Conservation (phyloP, 73 alveolate species). For the Blepharisma stoltei region DNA sequence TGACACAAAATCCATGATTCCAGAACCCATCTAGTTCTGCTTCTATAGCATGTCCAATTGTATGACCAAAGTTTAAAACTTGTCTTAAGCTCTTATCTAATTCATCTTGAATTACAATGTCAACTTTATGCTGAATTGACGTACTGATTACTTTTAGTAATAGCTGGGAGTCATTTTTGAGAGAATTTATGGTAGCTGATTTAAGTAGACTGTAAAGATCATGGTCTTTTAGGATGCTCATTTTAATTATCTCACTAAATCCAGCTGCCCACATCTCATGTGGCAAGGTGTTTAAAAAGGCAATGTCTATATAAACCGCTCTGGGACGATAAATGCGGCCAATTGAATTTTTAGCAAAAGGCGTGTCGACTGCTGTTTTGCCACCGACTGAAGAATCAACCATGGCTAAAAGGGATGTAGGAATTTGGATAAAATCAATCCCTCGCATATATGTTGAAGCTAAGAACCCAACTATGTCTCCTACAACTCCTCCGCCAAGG, state of each 20-base stretch:
- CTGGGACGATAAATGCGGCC: constrained; percentile 42
- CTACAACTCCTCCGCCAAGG: constrained; percentile 56
- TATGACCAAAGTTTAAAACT: constrained; percentile 46
- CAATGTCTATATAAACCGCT: constrained; percentile 24
- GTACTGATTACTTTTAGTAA: background rate
- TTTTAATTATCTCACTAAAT: constrained; percentile 42
- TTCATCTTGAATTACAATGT: constrained; percentile 27
- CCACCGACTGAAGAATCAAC: constrained; percentile 55
- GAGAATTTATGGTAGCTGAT: background rate
- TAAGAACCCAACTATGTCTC: constrained; percentile 47
- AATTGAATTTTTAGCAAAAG: constrained; percentile 39
- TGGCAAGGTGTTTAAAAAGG: constrained; percentile 34
- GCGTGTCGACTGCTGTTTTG: constrained; percentile 45
- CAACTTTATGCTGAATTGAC: constrained; percentile 20
- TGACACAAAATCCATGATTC: constrained; percentile 26
- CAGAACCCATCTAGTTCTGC: background rate
- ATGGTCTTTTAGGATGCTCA: constrained; percentile 31
- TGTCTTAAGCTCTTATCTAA: constrained; percentile 34
- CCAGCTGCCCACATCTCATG: constrained; percentile 46
- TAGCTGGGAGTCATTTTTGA: background rate
- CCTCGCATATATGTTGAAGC: constrained; percentile 50
- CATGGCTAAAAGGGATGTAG: constrained; percentile 38
- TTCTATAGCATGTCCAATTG: constrained; percentile 50
- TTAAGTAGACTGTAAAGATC: background rate
- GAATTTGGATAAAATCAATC: constrained; percentile 30